A percentile compares a stretch with the other conserved stretches of the same genome.
Conservation (phyloP, 345 rosid genomes). For the Eucalyptus pumila region DNA sequence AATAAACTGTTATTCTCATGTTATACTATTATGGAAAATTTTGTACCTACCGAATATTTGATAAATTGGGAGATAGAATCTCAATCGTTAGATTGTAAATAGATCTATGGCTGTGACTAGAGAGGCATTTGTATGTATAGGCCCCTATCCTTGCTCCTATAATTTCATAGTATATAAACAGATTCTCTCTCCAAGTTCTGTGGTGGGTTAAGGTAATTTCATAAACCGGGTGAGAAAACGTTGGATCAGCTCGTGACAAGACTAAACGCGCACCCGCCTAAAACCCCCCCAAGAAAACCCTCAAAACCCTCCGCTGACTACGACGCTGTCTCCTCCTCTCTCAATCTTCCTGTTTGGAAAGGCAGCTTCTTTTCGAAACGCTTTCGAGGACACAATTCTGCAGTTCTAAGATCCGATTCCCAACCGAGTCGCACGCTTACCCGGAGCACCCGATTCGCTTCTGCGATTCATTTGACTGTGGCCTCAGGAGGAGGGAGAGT, state of each 20-base stretch:
- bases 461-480: not conserved
- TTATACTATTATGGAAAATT: not conserved
- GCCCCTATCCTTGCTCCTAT: not conserved
- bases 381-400: not conserved
- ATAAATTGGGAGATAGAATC: too few relatives aligned
- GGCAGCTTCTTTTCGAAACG: not conserved
- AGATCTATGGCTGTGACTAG: not conserved
- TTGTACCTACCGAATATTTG: accelerated
- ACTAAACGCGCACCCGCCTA: not conserved
- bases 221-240: not conserved
- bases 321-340: not conserved
- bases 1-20: accelerated
- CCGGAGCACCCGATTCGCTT: not conserved
- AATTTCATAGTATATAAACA: not conserved
- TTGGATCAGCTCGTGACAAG: not conserved
- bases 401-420: not conserved
- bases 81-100: accelerated
- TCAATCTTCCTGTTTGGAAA: not conserved
- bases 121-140: not conserved
- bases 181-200: too few relatives aligned
- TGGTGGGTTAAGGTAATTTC: not conserved
- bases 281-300: not conserved
- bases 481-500: not conserved
- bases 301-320: not conserved
- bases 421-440: not conserved